Conservation (phyloP, 331 rosid genomes). For the Ulmus americana region DNA sequence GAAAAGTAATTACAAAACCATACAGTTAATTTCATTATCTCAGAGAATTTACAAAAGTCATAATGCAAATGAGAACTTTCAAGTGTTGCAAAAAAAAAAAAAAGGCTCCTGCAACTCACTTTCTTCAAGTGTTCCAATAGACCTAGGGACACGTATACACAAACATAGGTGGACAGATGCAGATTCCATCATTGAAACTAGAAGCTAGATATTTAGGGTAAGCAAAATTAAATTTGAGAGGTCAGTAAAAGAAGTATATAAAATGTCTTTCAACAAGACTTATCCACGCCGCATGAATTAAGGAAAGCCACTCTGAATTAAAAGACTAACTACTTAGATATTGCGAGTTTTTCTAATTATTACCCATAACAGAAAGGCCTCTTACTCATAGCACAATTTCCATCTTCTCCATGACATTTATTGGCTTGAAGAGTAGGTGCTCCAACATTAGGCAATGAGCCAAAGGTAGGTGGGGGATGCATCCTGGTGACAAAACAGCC, state of each 20-base stretch:
- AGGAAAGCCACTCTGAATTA: not conserved
- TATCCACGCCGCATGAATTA: not conserved
- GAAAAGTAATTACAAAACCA: too few relatives aligned
- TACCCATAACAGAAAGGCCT: slow-evolving; percentile 50
- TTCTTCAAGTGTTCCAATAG: not conserved
- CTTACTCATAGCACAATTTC: slow-evolving; percentile 52
- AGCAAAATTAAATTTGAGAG: too few relatives aligned
- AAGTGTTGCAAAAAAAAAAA: slow-evolving; percentile 1
- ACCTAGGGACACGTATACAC: too few relatives aligned
- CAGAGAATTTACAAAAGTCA: too few relatives aligned
- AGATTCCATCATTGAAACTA: not conserved
- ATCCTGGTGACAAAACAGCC: slow-evolving; percentile 42
- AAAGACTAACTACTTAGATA: not conserved
- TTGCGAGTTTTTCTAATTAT: not conserved
- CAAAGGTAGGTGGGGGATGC: slow-evolving; percentile 95
- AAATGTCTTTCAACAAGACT: too few relatives aligned
- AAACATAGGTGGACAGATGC: not conserved
- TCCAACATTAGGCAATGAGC: slow-evolving; percentile 82
- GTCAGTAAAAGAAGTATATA: too few relatives aligned
- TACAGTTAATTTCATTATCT: too few relatives aligned
- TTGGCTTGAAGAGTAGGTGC: slow-evolving; percentile 54
- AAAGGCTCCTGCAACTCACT: not conserved
- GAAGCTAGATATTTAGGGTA: not conserved
- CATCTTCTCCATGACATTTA: slow-evolving; percentile 50
- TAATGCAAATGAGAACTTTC: not conserved